Evolutionary conservation across 2,329 filamentous ascomycete species (phyloP).

Genomic region (Fusarium circinatum): DNA sequence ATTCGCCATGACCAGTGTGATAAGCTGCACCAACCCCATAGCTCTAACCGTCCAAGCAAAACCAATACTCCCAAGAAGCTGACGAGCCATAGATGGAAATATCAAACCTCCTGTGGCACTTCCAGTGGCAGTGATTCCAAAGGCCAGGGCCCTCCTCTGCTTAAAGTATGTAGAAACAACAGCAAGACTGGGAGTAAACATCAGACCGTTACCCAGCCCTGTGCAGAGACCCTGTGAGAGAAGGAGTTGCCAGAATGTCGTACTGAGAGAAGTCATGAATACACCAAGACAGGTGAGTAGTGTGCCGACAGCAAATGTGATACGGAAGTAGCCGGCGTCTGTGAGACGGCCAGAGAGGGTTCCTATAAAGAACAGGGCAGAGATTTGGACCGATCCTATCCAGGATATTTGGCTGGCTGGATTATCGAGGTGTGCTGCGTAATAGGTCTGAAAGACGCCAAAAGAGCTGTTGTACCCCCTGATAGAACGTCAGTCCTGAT

Average conservation of each 20-base stretch:
- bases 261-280: not conserved
- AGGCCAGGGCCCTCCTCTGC: not conserved
- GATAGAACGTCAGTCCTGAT: not conserved
- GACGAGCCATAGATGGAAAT: not conserved
- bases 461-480: slow-evolving; percentile 15
- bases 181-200: not conserved
- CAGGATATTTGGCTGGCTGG: not conserved
- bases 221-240: not conserved
- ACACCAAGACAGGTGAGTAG: not conserved
- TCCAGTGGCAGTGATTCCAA: not conserved
- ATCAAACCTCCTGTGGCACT: not conserved
- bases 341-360: not conserved
- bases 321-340: not conserved
- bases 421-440: not conserved
- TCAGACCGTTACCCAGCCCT: not conserved
- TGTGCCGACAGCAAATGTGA: not conserved
- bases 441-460: not conserved
- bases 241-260: not conserved
- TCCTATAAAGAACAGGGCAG: not conserved
- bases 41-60: not conserved
- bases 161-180: not conserved
- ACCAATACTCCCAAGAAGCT: not conserved
- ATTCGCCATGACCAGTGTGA: not conserved
- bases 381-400: not conserved
- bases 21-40: not conserved